Percentiles rank a stretch among this genome's conserved stretches.
These are phyloP conservation scores for Capronia americana DNA, from an alignment of 2,329 filamentous ascomycete genomes.

Conservation along the genomic window DNA sequence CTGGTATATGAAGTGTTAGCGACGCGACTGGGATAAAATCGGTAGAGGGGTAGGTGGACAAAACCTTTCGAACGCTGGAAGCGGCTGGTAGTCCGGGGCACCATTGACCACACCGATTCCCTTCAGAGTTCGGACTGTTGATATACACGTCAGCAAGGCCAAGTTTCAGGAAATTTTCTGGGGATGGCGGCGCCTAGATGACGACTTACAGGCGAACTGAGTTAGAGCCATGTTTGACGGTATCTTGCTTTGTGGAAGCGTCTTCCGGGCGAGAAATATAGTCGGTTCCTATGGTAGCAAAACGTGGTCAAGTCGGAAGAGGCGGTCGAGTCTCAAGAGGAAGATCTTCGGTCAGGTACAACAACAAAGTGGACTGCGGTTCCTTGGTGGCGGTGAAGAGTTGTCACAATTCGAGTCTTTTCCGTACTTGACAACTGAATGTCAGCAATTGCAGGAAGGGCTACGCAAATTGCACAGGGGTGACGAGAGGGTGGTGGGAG, in stretches of 20 bases:
- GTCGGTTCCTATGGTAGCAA: not conserved
- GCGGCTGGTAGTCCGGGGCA: conserved; percentile 81
- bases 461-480: conserved; percentile 41
- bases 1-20: conserved; percentile 51
- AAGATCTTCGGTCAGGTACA: conserved; percentile 37
- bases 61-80: conserved; percentile 76
- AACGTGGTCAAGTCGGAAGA: conserved; percentile 4
- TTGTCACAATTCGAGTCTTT: conserved; percentile 45
- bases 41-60: conserved; percentile 21
- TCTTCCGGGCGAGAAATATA: not conserved
- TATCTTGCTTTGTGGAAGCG: not conserved
- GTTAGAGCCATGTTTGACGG: conserved; percentile 74
- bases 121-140: conserved; percentile 88
- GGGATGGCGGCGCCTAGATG: not conserved
- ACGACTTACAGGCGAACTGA: conserved; percentile 80
- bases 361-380: conserved; percentile 30
- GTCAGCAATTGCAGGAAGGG: conserved; percentile 50
- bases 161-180: conserved; percentile 6
- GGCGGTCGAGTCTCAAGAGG: not conserved
- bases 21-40: conserved; percentile 9
- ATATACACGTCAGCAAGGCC: conserved; percentile 23
- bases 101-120: conserved; percentile 93
- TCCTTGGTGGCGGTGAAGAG: conserved; percentile 19
- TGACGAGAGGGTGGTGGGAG: conserved; percentile 39
- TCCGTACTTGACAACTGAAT: conserved; percentile 60